These are phyloP conservation scores for Panicum hallii DNA, from an alignment of 202 grass and related monocot species.

Conservation along the genomic window DNA sequence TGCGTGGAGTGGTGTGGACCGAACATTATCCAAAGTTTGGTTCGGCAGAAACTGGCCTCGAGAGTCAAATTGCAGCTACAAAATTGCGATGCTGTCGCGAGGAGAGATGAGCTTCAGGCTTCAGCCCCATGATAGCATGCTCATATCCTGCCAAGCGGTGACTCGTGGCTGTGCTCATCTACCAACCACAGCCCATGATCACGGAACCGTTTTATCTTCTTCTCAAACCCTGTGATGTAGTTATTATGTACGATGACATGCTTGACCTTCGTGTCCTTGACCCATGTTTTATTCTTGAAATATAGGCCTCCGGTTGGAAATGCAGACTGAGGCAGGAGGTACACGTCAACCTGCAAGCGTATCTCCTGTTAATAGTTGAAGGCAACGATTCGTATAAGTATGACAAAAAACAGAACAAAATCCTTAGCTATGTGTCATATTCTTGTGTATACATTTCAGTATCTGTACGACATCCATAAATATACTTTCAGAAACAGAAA, in stretches of 20 bases:
- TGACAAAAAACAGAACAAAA: neutral
- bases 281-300: constrained; percentile 96
- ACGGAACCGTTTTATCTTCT: constrained; percentile 94
- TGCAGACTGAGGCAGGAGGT: constrained; percentile 82
- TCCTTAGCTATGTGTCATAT: neutral
- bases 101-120: constrained; percentile 4
- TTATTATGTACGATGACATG: constrained; percentile 97
- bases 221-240: constrained; percentile 96
- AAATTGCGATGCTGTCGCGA: constrained; percentile 36
- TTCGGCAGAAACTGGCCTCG: neutral
- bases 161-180: constrained; percentile 79
- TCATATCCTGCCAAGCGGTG: constrained; percentile 86
- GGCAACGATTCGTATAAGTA: neutral
- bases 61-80: constrained; percentile 22
- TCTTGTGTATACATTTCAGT: neutral
- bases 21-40: neutral
- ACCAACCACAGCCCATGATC: constrained; percentile 88
- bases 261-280: constrained; percentile 81
- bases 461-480: neutral
- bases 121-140: constrained; percentile 13
- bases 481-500: neutral
- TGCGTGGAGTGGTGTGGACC: neutral
- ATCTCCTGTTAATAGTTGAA: constrained; percentile 38
- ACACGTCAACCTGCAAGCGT: constrained; percentile 82
- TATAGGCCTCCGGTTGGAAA: constrained; percentile 97